Base-by-base conservation (phyloP, 768 basidiomycete species). In the Tremella mesenterica region DNA sequence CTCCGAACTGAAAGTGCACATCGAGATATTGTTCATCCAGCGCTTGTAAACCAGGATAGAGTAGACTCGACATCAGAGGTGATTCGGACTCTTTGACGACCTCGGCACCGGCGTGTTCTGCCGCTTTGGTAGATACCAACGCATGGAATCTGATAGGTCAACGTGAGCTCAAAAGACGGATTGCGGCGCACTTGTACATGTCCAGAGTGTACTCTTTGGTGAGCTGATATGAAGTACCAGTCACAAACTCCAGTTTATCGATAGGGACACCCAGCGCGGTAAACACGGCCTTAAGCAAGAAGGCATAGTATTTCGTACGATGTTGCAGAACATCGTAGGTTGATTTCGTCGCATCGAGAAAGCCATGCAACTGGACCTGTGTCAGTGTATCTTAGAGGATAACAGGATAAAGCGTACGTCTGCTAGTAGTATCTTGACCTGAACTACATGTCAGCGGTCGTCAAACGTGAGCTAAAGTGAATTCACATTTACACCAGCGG, bases 81-180 rank as follows among this genome's bases (percentile, higher is more conserved):
- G 85, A 89, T 57, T 90, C 87, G 4, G 92, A 87, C 73, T 96
- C 93, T 74, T 97, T 97, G 62, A 99, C 95, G 52, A 97, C 95
- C 72, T 97, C 95, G 1, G 95, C 92, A 4, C 95, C 95, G 0
- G 95, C 95, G 74, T 95, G 95, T 73, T 93, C 93, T 23, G 93
- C 90, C 61, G 97, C 95, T 73, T 93, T 91, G 63, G 96, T 89
- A 1, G 88, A 83, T 18, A 93, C 90, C 54, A 82, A 84, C n/a
- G 92, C 82, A 64, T 85, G 87, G 45, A 97, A 81, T 54, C 71
- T 70, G 45, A 2, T 14, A 20, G 25, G 9, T 25, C 14, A 20
- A 21, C 26, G 20, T 48, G 23, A 51, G 44, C 29, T n/a, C 18
- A 7, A 47, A 21, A 23, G 29, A 12, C 14, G 29, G 30, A 18